A percentile compares a stretch with the other conserved stretches of the same genome.
These are phyloP conservation scores for Psilocybe azurescens DNA, from an alignment of 768 basidiomycete species.

Conservation along the genomic window DNA sequence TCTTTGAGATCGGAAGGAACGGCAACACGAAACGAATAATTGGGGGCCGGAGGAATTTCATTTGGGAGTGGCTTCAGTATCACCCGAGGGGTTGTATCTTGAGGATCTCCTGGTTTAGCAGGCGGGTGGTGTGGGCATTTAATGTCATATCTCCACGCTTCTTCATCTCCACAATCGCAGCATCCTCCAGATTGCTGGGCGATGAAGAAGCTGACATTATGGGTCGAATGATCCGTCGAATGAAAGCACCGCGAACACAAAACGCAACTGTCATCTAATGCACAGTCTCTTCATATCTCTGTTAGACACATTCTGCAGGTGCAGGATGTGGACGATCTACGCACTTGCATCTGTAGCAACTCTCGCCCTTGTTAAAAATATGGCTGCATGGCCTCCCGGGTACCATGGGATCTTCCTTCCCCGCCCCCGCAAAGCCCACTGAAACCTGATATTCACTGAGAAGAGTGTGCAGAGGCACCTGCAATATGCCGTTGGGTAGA, in stretches of 20 bases:
- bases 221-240: constrained; percentile 81
- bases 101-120: constrained; percentile 28
- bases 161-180: constrained; percentile 93
- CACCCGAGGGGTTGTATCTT: constrained; percentile 47
- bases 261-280: constrained; percentile 87
- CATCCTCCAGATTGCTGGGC: constrained; percentile 91
- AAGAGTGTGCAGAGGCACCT: constrained; percentile 64
- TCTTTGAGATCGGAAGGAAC: constrained; percentile 73
- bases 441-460: constrained; percentile 75
- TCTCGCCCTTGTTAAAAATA: constrained; percentile 90
- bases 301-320: constrained; percentile 12
- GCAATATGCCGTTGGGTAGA: constrained; percentile 66
- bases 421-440: constrained; percentile 59
- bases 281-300: constrained; percentile 74
- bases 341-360: constrained; percentile 94
- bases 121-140: constrained; percentile 81
- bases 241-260: constrained; percentile 92
- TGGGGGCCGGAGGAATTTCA: constrained; percentile 64
- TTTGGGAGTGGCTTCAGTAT: constrained; percentile 44
- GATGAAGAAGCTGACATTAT: constrained; percentile 94
- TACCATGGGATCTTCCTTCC: constrained; percentile 59
- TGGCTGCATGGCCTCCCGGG: constrained; percentile 83
- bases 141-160: constrained; percentile 79
- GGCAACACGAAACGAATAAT: constrained; percentile 60
- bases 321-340: constrained; percentile 32